Evolutionary conservation across 805 yeast genomes (phyloP).

Genomic region (Barnettozyma sucrosica): DNA sequence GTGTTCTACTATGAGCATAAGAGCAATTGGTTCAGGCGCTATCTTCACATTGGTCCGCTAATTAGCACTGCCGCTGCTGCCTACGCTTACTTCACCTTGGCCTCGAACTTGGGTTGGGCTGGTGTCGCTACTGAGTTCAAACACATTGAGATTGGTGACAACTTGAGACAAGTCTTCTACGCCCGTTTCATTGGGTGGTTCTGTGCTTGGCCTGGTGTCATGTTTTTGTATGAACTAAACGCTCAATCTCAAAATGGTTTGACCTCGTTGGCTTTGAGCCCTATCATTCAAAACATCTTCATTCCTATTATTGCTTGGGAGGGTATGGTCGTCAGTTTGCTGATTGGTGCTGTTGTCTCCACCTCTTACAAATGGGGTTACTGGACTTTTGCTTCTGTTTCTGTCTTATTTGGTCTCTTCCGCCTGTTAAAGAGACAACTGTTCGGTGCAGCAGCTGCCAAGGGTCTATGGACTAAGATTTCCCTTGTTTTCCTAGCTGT

Average conservation of each 20-base stretch:
- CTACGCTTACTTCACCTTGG: slow-evolving; percentile 48
- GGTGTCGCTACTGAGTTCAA: slow-evolving; percentile 41
- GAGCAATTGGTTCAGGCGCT: slow-evolving; percentile 25
- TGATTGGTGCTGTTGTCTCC: slow-evolving; percentile 50
- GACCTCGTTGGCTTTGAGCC: slow-evolving; percentile 12
- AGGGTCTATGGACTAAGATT: slow-evolving; percentile 2
- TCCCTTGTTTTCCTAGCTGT: slow-evolving; percentile 27
- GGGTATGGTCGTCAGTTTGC: slow-evolving; percentile 45
- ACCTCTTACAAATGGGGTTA: slow-evolving; percentile 67
- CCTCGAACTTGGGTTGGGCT: slow-evolving; percentile 55
- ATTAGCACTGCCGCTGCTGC: slow-evolving; percentile 37
- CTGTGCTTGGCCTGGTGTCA: slow-evolving; percentile 43
- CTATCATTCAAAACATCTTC: slow-evolving; percentile 27
- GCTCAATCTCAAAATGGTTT: slow-evolving; percentile 18
- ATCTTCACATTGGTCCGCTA: slow-evolving; percentile 37
- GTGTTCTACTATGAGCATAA: slow-evolving; percentile 18
- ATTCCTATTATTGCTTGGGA: slow-evolving; percentile 40
- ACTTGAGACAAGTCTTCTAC: slow-evolving; percentile 49
- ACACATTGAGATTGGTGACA: slow-evolving; percentile 34
- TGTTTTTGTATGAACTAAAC: slow-evolving; percentile 27
- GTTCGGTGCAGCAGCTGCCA: slow-evolving; percentile 9
- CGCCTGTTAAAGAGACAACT: slow-evolving; percentile 27
- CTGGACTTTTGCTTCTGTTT: slow-evolving; percentile 47
- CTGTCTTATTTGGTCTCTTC: slow-evolving; percentile 35
- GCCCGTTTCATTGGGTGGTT: slow-evolving; percentile 54